phyloP scores from a whole-genome alignment of 768 basidiomycete species.

The Trametes sanguinea region DNA sequence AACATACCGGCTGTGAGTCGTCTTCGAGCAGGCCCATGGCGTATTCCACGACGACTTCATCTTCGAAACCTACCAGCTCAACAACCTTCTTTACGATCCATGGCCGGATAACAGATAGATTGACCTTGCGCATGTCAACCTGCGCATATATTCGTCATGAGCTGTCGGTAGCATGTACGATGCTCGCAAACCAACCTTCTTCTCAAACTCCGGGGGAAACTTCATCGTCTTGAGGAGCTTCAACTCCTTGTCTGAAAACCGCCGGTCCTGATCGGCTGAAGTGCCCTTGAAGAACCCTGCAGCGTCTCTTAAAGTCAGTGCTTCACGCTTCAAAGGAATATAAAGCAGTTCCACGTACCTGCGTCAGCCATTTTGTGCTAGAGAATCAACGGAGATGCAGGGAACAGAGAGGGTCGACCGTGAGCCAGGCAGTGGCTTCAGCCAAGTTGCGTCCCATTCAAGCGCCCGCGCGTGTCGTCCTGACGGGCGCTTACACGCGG shows the following conservation, averaged over 20 bases:
- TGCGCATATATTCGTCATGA: slow-evolving; percentile 28
- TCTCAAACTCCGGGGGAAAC: slow-evolving; percentile 86
- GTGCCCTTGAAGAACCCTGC: slow-evolving; percentile 87
- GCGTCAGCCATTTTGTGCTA: slow-evolving; percentile 32
- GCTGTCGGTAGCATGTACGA: no score
- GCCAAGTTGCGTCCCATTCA: neutral
- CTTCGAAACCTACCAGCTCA: slow-evolving; percentile 90
- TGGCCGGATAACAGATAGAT: slow-evolving; percentile 85
- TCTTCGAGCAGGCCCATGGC: slow-evolving; percentile 95
- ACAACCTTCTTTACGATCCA: slow-evolving; percentile 96
- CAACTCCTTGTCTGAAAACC: slow-evolving; percentile 94
- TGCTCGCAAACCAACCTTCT: slow-evolving; percentile 57
- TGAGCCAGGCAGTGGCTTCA: neutral
- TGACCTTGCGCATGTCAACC: slow-evolving; percentile 97
- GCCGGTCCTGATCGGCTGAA: slow-evolving; percentile 86
- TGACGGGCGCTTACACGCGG: no score
- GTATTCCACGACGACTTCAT: slow-evolving; percentile 96
- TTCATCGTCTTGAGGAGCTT: slow-evolving; percentile 88
- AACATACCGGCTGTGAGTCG: slow-evolving; percentile 71
- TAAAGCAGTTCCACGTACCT: slow-evolving; percentile 20
- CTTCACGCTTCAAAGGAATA: neutral
- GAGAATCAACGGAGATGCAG: neutral
- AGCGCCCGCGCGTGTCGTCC: neutral
- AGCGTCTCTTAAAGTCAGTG: neutral
- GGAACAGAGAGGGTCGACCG: neutral